A percentile compares a stretch with the other conserved stretches of the same genome.
phyloP scores from a whole-genome alignment of 2,329 filamentous ascomycete species.

The Botrytis medusae region DNA sequence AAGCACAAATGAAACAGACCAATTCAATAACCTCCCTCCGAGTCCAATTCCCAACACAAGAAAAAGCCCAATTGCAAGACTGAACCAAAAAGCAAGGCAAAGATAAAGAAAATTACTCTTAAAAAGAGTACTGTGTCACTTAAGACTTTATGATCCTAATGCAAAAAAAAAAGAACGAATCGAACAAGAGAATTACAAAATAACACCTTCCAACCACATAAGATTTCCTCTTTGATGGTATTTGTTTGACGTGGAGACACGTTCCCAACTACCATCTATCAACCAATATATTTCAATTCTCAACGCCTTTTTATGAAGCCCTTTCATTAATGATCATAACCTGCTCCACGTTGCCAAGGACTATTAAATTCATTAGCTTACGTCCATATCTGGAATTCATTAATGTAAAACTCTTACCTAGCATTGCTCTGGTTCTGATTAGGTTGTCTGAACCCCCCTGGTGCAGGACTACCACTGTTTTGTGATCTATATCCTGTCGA shows the following conservation, averaged over 20 bases:
- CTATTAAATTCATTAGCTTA: constrained; percentile 41
- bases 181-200: constrained; percentile 33
- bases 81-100: not conserved
- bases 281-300: constrained; percentile 23
- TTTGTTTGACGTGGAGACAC: not conserved
- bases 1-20: not conserved
- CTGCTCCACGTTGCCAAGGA: constrained; percentile 57
- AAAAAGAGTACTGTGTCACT: constrained; percentile 7
- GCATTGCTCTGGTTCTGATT: constrained; percentile 42
- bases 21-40: constrained; percentile 1
- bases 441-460: constrained; percentile 42
- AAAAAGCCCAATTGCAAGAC: not conserved
- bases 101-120: constrained; percentile 6
- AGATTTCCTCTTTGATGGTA: constrained; percentile 8
- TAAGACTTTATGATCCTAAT: constrained; percentile 13
- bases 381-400: not conserved
- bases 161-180: constrained; percentile 12
- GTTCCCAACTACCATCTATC: constrained; percentile 27
- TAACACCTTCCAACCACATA: constrained; percentile 32
- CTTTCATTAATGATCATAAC: constrained; percentile 51
- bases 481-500: constrained; percentile 42
- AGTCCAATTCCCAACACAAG: constrained; percentile 1
- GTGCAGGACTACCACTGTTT: constrained; percentile 45
- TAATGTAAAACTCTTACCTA: constrained; percentile 43
- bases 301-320: constrained; percentile 34